Evolutionary conservation across 306 rosid species (phyloP).

Genomic region (Casuarina glauca): DNA sequence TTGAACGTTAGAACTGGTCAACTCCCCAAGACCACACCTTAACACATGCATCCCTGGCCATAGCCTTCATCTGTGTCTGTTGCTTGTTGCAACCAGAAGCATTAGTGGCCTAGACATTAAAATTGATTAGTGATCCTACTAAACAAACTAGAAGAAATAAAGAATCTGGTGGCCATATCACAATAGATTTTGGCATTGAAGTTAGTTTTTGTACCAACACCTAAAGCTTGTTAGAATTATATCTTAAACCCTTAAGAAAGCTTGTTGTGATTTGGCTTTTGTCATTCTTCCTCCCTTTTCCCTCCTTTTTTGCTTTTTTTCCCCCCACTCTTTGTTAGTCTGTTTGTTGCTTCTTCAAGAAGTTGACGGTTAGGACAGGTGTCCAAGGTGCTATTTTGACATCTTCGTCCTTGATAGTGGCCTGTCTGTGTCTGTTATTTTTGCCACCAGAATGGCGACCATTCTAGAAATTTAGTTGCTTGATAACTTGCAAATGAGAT

Average conservation of each 20-base stretch:
- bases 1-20: too few relatives aligned
- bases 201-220: slow-evolving; percentile 2
- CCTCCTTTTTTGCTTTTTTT: not conserved
- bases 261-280: not conserved
- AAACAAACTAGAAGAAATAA: not conserved
- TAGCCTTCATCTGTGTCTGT: too few relatives aligned
- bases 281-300: not conserved
- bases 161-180: not conserved
- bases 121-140: not conserved
- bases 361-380: not conserved
- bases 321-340: not conserved
- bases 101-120: not conserved
- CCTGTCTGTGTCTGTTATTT: not conserved
- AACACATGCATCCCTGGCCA: too few relatives aligned
- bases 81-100: too few relatives aligned
- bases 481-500: not conserved
- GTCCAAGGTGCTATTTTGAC: not conserved
- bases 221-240: slow-evolving; percentile 8
- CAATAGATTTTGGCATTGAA: slow-evolving; percentile 12
- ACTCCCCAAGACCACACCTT: too few relatives aligned
- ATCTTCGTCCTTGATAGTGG: not conserved
- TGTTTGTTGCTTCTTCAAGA: not conserved
- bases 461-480: not conserved
- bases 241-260: not conserved
- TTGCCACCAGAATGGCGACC: not conserved